Evolutionary conservation across 768 basidiomycete species (phyloP).

Genomic region (Termitomyces sp.): DNA sequence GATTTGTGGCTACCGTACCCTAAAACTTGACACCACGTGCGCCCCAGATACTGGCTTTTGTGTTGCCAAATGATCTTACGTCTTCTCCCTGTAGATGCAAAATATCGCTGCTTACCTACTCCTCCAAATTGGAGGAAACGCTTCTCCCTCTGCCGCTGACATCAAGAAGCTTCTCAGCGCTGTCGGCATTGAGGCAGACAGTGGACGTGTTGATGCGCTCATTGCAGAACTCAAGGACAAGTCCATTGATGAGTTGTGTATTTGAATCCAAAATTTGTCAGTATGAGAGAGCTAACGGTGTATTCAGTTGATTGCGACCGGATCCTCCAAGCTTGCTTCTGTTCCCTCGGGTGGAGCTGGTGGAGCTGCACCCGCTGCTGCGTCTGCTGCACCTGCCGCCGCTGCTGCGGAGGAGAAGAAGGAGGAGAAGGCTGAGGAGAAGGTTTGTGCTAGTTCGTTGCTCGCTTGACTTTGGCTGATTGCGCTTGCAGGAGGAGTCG

Average conservation of each 20-base stretch:
- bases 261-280: constrained; percentile 9
- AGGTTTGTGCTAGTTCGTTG: constrained; percentile 41
- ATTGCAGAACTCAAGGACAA: constrained; percentile 90
- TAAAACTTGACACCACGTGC: constrained; percentile 39
- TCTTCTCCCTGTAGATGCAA: constrained; percentile 58
- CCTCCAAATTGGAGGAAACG: constrained; percentile 91
- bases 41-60: constrained; percentile 6
- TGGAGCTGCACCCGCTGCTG: constrained; percentile 48
- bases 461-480: constrained; percentile 2
- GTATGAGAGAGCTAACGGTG: background rate
- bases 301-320: constrained; percentile 82
- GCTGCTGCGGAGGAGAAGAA: constrained; percentile 67
- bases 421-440: constrained; percentile 89
- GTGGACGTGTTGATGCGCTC: constrained; percentile 73
- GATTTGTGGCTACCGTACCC: constrained; percentile 89
- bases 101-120: constrained; percentile 96
- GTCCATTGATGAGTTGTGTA: constrained; percentile 70
- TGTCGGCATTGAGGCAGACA: constrained; percentile 88
- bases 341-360: constrained; percentile 92
- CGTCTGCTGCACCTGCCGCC: constrained; percentile 51
- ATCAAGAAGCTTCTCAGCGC: constrained; percentile 81
- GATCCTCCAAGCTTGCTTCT: constrained; percentile 90
- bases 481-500: constrained; percentile 67
- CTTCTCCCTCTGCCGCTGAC: constrained; percentile 79
- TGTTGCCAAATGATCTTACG: background rate